Percentiles rank a stretch among this genome's conserved stretches.
phyloP scores from a whole-genome alignment of 345 rosid genomes.

The Linum lewisii region DNA sequence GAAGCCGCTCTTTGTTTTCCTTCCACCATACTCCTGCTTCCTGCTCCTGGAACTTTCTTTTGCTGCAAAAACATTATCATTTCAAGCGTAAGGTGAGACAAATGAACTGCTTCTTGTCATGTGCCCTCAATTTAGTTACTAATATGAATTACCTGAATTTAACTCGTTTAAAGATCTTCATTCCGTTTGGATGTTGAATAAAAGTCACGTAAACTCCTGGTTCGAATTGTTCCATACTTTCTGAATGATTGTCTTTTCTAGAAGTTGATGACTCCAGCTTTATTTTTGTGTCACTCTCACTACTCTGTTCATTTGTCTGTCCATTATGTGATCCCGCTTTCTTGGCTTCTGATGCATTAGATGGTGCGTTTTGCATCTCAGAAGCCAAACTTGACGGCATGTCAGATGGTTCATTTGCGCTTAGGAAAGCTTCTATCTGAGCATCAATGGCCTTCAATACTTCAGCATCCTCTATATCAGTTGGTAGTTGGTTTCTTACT shows the following conservation, averaged over 20 bases:
- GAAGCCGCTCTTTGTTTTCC: constrained; percentile 70
- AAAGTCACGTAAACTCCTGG: constrained; percentile 84
- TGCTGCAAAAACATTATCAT: constrained; percentile 31
- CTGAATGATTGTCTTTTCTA: constrained; percentile 32
- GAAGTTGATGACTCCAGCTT: constrained; percentile 17
- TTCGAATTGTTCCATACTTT: constrained; percentile 74
- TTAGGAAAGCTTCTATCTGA: constrained; percentile 47
- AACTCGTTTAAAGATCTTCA: constrained; percentile 74
- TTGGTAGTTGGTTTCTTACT: constrained; percentile 42
- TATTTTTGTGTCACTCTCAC: constrained; percentile 20
- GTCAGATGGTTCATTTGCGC: constrained; percentile 27
- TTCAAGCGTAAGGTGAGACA: not conserved
- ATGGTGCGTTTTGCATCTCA: constrained; percentile 14
- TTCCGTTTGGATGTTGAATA: constrained; percentile 40
- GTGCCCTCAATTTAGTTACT: not conserved
- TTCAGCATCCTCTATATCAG: constrained; percentile 41
- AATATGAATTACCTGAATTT: constrained; percentile 58
- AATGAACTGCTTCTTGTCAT: not conserved
- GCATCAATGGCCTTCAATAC: constrained; percentile 41
- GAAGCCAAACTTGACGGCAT: constrained; percentile 17
- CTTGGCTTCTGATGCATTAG: constrained; percentile 17
- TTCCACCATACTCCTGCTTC: constrained; percentile 94
- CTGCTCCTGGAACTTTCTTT: constrained; percentile 59
- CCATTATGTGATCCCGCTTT: constrained; percentile 15
- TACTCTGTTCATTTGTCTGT: not conserved